Conservation (phyloP, 768 basidiomycete species). For the Pulveroboletus ravenelii region DNA sequence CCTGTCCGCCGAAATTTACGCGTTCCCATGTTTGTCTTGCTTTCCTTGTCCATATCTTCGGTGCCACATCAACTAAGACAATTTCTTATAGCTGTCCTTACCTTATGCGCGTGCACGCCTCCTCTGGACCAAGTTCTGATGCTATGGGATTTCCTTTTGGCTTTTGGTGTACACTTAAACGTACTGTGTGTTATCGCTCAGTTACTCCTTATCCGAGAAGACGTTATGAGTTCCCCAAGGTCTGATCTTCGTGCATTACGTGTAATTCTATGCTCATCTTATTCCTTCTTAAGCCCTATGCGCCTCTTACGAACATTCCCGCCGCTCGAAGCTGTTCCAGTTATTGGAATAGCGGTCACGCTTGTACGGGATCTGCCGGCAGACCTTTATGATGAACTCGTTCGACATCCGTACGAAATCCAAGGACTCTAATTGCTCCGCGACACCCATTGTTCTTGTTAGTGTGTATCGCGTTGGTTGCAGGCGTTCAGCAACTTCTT, state of each 20-base stretch:
- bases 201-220: conserved; percentile 81
- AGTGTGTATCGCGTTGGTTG: conserved; percentile 8
- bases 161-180: conserved; percentile 95
- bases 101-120: conserved; percentile 94
- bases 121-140: conserved; percentile 92
- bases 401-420: conserved; percentile 77
- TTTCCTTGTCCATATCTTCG: background rate
- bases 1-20: conserved; percentile 92
- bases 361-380: conserved; percentile 87
- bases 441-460: background rate
- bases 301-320: conserved; percentile 91
- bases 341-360: conserved; percentile 91
- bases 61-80: conserved; percentile 1
- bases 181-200: conserved; percentile 97
- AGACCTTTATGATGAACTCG: conserved; percentile 84
- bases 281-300: conserved; percentile 67
- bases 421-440: conserved; percentile 12
- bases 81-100: conserved; percentile 68
- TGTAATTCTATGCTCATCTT: background rate
- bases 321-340: conserved; percentile 77
- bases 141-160: conserved; percentile 96
- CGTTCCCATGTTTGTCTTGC: conserved; percentile 80
- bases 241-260: conserved; percentile 31
- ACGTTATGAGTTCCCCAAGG: conserved; percentile 86
- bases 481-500: conserved; percentile 6